Base-by-base conservation (phyloP, 768 basidiomycete genomes). In the Suillus alpinus region DNA sequence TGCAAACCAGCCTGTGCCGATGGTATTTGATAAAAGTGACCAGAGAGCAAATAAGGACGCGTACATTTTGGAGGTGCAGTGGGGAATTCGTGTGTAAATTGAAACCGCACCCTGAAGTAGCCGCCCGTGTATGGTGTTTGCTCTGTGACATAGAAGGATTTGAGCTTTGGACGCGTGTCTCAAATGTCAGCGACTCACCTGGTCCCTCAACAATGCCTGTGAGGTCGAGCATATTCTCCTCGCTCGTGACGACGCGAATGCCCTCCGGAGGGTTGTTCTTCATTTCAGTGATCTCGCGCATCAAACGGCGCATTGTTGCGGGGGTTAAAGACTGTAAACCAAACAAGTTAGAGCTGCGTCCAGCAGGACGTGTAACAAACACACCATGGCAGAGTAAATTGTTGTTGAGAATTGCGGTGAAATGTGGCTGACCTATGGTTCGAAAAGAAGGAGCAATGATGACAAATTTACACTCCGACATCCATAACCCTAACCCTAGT, bases 21-120 rank as follows among this genome's bases (percentile, higher is more conserved):
- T 58, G 37, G 34, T 51, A 64, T 23, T 36, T 58, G 20, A 4
- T 56, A 18, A 13, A 8, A 10, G 60, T 7, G 37, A 1, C 37
- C 0, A 13, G 59, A 52, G 51, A 57, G 47, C 23, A 51, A n/a
- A 20, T 34, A 57, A 46, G 18, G 56, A 36, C 5, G 75, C 85
- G 53, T 65, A 95, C 96, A 97, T 80, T 95, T 97, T 8, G 95
- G 95, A 56, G 95, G 95, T 31, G 87, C 85, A 51, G 94, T 88
- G 47, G 95, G 95, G 68, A 96, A 98, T 74, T 97, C 95, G 63
- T 93, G 88, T 2, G 89, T 93, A 73, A 98, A 97, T 66, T 84
- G 84, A 77, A 98, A 98, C 68, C 87, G 87, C 59, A 89, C 80
- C 57, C 78, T 75, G 68, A 88, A 89, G 76, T 86, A 89, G n/a